Percentiles rank a stretch among this genome's conserved stretches.
Conservation (phyloP, 2,329 filamentous ascomycete species). For the Apiospora pterosperma region DNA sequence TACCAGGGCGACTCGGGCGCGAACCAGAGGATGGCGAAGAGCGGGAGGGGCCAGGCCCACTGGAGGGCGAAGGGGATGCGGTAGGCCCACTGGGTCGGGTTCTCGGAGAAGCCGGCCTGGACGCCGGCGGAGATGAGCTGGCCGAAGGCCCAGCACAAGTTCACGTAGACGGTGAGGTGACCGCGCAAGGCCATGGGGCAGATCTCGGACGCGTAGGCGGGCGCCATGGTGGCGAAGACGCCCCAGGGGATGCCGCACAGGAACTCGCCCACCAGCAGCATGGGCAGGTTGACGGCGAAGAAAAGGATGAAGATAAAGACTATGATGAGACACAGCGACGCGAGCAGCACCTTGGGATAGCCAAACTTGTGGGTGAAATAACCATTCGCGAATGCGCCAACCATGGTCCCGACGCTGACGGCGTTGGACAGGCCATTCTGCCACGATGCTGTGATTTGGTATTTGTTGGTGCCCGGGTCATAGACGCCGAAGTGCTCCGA, state of each 20-base stretch:
- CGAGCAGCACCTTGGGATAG: conserved; percentile 33
- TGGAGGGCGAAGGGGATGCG: conserved; percentile 35
- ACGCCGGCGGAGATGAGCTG: conserved; percentile 34
- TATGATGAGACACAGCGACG: conserved; percentile 26
- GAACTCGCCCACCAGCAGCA: conserved; percentile 30
- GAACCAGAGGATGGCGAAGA: conserved; percentile 4
- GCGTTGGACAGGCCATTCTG: conserved; percentile 32
- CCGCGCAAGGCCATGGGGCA: conserved; percentile 32
- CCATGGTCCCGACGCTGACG: conserved; percentile 31
- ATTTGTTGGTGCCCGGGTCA: conserved; percentile 19
- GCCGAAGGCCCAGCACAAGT: conserved; percentile 40
- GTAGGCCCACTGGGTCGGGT: conserved; percentile 32
- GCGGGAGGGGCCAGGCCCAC: conserved; percentile 33
- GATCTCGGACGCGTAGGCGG: conserved; percentile 36
- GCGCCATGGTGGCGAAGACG: conserved; percentile 30
- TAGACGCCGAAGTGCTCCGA: conserved; percentile 23
- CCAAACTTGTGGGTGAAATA: conserved; percentile 32
- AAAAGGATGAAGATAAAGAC: conserved; percentile 35
- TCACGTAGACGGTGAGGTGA: conserved; percentile 34
- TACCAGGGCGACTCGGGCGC: conserved; percentile 13
- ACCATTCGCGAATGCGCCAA: conserved; percentile 38
- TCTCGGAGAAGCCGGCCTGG: conserved; percentile 27
- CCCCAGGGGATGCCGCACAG: conserved; percentile 33
- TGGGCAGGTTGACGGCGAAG: conserved; percentile 26
- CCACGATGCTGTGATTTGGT: conserved; percentile 37